phyloP scores from a whole-genome alignment of 2,329 filamentous ascomycete genomes.

The Pyrenochaeta sp. region DNA sequence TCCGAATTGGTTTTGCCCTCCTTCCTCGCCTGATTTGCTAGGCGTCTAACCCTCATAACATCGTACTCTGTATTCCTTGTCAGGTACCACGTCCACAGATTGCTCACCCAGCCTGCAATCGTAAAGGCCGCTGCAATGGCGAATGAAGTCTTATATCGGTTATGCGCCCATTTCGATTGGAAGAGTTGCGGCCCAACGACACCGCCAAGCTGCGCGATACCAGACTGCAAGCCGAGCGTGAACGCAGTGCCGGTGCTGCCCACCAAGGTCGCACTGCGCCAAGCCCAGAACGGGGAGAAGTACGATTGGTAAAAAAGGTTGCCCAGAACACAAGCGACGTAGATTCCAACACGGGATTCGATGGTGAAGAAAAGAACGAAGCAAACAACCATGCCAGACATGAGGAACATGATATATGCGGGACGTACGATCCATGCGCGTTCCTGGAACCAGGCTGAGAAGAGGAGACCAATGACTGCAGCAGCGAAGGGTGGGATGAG shows the following conservation, averaged over 20 bases:
- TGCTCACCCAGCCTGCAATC: slow-evolving; percentile 49
- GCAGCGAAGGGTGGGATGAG: slow-evolving; percentile 57
- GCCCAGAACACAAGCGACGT: slow-evolving; percentile 56
- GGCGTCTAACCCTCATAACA: slow-evolving; percentile 37
- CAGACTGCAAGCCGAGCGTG: slow-evolving; percentile 55
- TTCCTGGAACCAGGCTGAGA: slow-evolving; percentile 53
- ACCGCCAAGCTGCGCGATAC: slow-evolving; percentile 57
- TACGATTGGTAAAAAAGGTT: slow-evolving; percentile 54
- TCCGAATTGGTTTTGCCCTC: slow-evolving; percentile 23
- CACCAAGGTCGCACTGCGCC: slow-evolving; percentile 20
- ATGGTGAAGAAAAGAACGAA: slow-evolving; percentile 56
- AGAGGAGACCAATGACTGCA: slow-evolving; percentile 49
- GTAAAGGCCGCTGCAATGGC: slow-evolving; percentile 50
- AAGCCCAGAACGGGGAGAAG: slow-evolving; percentile 42
- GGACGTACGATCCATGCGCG: slow-evolving; percentile 54
- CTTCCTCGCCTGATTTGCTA: slow-evolving; percentile 25
- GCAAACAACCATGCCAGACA: slow-evolving; percentile 52
- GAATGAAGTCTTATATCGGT: slow-evolving; percentile 52
- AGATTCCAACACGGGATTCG: slow-evolving; percentile 48
- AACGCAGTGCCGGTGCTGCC: slow-evolving; percentile 58
- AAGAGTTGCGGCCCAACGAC: slow-evolving; percentile 58
- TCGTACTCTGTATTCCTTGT: slow-evolving; percentile 54
- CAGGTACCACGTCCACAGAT: slow-evolving; percentile 54
- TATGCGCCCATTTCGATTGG: slow-evolving; percentile 52
- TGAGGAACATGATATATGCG: slow-evolving; percentile 53